Base-by-base conservation (phyloP, 2,329 filamentous ascomycete genomes). In the Tolypocladium ovalisporum region DNA sequence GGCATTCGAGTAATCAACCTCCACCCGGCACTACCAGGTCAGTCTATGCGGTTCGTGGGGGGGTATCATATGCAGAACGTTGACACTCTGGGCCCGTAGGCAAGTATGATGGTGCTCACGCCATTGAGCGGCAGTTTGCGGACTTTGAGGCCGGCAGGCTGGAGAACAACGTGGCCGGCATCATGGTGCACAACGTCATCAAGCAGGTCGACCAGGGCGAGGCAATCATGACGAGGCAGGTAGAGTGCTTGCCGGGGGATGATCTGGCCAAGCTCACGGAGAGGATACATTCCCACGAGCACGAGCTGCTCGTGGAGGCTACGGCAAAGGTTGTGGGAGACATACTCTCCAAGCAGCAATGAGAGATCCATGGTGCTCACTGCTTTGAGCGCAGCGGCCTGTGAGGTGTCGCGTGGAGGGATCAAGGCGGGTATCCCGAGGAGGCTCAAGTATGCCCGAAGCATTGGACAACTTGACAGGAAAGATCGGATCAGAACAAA, bases 131-230 rank as follows among this genome's bases (percentile, higher is more conserved):
- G 29, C 90, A 91, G 3, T 90, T 84, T 72, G 79, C 82, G 52
- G 90, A 89, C 58, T 91, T 88, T 68, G 72, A 85, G 67, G 75
- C 73, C 2, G 80, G 81, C 7, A 81, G 80, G 61, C 80, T 90
- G 12, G 81, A 85, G 65, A 80, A 79, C 62, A 59, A 57, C 39
- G 55, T 13, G 44, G 95, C 91, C 0, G 91, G 92, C 0, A 86
- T 95, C 56, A 96, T 96, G 92, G 84, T 90, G 19, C 91, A 96
- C 73, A 87, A 92, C 71, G 90, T 96, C 52, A 85, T 89, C 60
- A 77, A 75, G 10, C 84, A 93, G 69, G 90, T 96, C 56, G 91
- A 96, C 74, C 81, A 87, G 66, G 91, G 91, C 2, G 77, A 81
- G 61, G 86, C 89, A 12, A 87, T 96, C 64, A 66, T 62, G 40